Base-by-base conservation (phyloP, 2,329 filamentous ascomycete genomes). In the Cladosporium colombiae region DNA sequence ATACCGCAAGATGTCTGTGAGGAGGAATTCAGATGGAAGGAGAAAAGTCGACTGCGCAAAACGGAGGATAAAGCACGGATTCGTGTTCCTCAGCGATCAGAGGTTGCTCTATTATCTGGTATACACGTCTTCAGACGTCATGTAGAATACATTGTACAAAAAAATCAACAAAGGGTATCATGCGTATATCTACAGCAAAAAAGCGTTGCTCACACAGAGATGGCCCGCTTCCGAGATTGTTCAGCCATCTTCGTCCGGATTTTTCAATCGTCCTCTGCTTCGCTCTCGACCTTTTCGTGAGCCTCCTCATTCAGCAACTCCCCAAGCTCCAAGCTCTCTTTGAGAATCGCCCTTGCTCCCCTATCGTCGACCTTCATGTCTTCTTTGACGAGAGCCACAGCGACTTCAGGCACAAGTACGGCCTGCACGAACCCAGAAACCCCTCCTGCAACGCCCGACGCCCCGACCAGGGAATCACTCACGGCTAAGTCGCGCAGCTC, bases 361-460 rank as follows among this genome's bases (percentile, higher is more conserved):
- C 60, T 62, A 21, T 65, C 70, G n/a, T 67, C 67, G 6, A 74
- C 64, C 1, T 64, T 46, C 69, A 76, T 69, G 61, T 79, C 77
- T 46, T 78, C 75, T 67, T 70, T 74, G 23, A 79, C 72, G 3
- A 79, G 69, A 18, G 67, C 63, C 40, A 75, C 65, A 5, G 75
- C 76, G n/a, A 79, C 65, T 66, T 79, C 77, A 1, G 77, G 77
- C 35, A 78, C 75, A 2, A 79, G 67, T 1, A 79, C 76, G 13
- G 72, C 70, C 52, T 78, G 75, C 11, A 78, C 72, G 60, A 74
- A 78, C 0, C 76, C 76, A 16, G 74, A 73, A 2, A 78, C 71
- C 23, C 77, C 77, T 8, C 76, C 77, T 35, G 71, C 69, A 3
- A 74, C 70, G 14, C 76, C 75, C 11, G 71, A 68, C 27, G 72